Conservation (phyloP, 805 yeast species). For the Naumovozyma baii region DNA sequence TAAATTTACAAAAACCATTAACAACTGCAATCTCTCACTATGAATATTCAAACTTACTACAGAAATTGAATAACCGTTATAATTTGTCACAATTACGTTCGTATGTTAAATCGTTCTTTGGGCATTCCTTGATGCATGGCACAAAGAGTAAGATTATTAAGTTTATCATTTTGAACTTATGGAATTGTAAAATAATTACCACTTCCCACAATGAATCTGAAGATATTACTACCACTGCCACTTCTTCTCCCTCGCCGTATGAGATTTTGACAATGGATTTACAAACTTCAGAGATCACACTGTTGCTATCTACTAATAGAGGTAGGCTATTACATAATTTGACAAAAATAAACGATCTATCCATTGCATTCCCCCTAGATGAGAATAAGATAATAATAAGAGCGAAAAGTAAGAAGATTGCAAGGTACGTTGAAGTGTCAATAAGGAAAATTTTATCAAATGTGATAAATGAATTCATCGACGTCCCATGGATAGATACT, state of each 20-base stretch:
- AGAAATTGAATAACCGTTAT: slow-evolving; percentile 17
- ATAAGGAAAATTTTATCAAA: slow-evolving; percentile 22
- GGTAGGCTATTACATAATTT: slow-evolving; percentile 28
- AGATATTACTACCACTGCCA: neutral
- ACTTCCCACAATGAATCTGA: slow-evolving; percentile 7
- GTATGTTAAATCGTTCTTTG: slow-evolving; percentile 12
- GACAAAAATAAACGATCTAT: slow-evolving; percentile 21
- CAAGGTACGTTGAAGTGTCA: slow-evolving; percentile 26
- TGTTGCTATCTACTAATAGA: slow-evolving; percentile 24
- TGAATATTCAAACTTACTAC: slow-evolving; percentile 14
- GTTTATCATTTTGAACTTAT: slow-evolving; percentile 11
- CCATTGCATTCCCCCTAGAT: slow-evolving; percentile 19
- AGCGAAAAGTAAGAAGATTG: slow-evolving; percentile 13
- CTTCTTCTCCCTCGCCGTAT: neutral
- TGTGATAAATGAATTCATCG: slow-evolving; percentile 10
- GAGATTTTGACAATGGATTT: neutral
- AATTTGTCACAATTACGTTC: slow-evolving; percentile 22
- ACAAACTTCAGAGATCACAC: slow-evolving; percentile 4
- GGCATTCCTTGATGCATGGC: slow-evolving; percentile 5
- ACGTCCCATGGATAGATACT: neutral
- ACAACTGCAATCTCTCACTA: slow-evolving; percentile 13
- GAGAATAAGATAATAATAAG: slow-evolving; percentile 22
- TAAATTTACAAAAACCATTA: slow-evolving; percentile 21
- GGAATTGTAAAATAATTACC: slow-evolving; percentile 11
- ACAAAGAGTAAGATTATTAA: slow-evolving; percentile 11